Base-by-base conservation (phyloP, 495 filamentous ascomycete species). In the Tuber indicum region DNA sequence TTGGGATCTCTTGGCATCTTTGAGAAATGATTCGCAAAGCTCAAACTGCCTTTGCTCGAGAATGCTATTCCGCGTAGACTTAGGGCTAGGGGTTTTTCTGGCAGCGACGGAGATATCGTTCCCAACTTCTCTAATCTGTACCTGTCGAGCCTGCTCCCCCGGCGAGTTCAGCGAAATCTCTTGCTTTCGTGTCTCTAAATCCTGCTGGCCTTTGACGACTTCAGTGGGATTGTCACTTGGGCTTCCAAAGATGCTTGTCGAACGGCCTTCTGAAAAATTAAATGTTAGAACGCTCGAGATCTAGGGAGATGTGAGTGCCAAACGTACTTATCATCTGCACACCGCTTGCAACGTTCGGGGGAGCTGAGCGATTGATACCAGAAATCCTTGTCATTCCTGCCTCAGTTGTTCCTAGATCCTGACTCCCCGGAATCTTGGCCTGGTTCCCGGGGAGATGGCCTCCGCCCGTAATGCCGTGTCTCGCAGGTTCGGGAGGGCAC, bases 11-110 rank as follows among this genome's bases (percentile, higher is more conserved):
- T 66, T 66, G 58, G 32, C 58, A 66, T 66, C 58, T 1, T 66
- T 66, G 26, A 66, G 58, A 66, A 66, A 66, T 7, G 58, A 66
- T 66, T 66, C 32, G 14, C 58, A 66, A 66, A 66, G 58, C 32
- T 66, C 58, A 66, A 66, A 66, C 58, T 66, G 58, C 58, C 26
- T 66, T 66, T 36, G 26, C 14, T 66, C 58, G 32, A 66, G 58
- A 36, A 66, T 66, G 4, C 4, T 5, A 66, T 36, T 19, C 58
- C 32, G 58, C 14, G 12, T 7, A 66, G 58, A 36, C 26, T 66
- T 66, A 66, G 58, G 58, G 32, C 58, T 66, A 66, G 14, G 26
- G 7, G 5, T 4, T 36, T 66, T 66, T 16, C 26, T 36, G 14
- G 26, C 8, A 10, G 12, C 14, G 10, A 7, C 16, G 5, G 58